These are phyloP conservation scores for Monosporascus sp. DNA, from an alignment of 2,329 filamentous ascomycete genomes.

Conservation along the genomic window DNA sequence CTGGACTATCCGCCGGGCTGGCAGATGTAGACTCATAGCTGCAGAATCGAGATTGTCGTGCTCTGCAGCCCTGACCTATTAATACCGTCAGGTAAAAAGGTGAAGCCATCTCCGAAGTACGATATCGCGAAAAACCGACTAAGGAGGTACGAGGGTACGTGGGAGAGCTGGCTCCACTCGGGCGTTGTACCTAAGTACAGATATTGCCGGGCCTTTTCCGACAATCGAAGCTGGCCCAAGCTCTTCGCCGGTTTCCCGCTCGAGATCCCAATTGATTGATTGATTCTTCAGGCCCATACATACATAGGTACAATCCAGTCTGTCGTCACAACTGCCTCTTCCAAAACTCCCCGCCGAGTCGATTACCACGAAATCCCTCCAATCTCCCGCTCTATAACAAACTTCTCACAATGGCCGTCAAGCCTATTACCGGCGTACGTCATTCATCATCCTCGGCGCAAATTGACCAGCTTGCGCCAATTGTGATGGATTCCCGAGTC, in stretches of 20 bases:
- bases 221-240: too few species aligned
- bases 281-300: too few species aligned
- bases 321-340: background rate
- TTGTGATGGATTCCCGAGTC: background rate
- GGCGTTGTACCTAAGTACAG: too few species aligned
- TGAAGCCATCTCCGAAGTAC: too few species aligned
- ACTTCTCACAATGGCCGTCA: slow-evolving; percentile 45
- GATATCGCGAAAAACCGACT: too few species aligned
- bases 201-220: too few species aligned
- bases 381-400: slow-evolving; percentile 8
- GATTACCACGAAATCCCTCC: slow-evolving; percentile 1
- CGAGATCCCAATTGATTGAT: too few species aligned
- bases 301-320: background rate
- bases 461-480: slow-evolving; percentile 21
- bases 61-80: slow-evolving; percentile 2
- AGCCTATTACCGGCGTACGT: slow-evolving; percentile 57
- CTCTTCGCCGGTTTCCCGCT: too few species aligned
- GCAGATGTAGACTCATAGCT: slow-evolving; percentile 61
- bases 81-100: background rate
- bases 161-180: too few species aligned
- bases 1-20: slow-evolving; percentile 55
- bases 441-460: slow-evolving; percentile 16
- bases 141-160: too few species aligned
- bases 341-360: background rate
- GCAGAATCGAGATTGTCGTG: slow-evolving; percentile 9